Percentiles rank a stretch among this genome's conserved stretches.
Conservation (phyloP, 495 filamentous ascomycete species). For the Xylaria castorea region DNA sequence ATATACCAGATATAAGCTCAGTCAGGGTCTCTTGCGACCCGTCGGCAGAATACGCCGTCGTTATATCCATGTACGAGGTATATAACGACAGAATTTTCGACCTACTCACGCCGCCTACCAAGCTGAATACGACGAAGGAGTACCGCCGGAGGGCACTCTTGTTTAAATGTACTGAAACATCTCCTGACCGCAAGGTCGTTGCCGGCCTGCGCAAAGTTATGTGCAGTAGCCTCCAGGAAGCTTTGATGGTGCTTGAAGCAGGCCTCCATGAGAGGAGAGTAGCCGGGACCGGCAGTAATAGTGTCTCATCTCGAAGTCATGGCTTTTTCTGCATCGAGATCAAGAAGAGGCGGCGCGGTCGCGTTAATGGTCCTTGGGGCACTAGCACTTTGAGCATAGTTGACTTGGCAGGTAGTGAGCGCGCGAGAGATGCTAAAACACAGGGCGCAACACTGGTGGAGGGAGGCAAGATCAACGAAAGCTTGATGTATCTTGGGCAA, state of each 20-base stretch:
- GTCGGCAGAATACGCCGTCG: constrained; percentile 81
- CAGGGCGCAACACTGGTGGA: constrained; percentile 90
- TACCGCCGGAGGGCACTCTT: constrained; percentile 74
- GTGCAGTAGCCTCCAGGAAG: constrained; percentile 83
- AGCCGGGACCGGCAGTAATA: constrained; percentile 88
- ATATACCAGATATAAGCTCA: constrained; percentile 75
- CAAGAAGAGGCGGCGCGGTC: constrained; percentile 74
- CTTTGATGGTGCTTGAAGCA: constrained; percentile 88
- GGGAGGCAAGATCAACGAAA: constrained; percentile 97
- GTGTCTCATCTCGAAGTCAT: constrained; percentile 86
- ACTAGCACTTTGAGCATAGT: constrained; percentile 86
- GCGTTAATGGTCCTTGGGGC: constrained; percentile 69
- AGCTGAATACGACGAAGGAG: constrained; percentile 65
- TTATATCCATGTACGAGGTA: constrained; percentile 98
- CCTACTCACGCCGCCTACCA: constrained; percentile 68
- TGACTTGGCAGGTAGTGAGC: constrained; percentile 92
- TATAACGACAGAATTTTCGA: constrained; percentile 99
- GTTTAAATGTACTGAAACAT: constrained; percentile 87
- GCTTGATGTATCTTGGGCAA: constrained; percentile 96
- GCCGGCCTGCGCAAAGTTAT: constrained; percentile 90
- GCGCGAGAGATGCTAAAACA: constrained; percentile 91
- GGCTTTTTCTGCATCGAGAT: constrained; percentile 97
- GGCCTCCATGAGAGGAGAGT: constrained; percentile 87
- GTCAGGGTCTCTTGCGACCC: constrained; percentile 70
- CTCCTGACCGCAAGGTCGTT: constrained; percentile 87